Conservation (phyloP, 2,329 filamentous ascomycete genomes). For the Pyrenophora teres region DNA sequence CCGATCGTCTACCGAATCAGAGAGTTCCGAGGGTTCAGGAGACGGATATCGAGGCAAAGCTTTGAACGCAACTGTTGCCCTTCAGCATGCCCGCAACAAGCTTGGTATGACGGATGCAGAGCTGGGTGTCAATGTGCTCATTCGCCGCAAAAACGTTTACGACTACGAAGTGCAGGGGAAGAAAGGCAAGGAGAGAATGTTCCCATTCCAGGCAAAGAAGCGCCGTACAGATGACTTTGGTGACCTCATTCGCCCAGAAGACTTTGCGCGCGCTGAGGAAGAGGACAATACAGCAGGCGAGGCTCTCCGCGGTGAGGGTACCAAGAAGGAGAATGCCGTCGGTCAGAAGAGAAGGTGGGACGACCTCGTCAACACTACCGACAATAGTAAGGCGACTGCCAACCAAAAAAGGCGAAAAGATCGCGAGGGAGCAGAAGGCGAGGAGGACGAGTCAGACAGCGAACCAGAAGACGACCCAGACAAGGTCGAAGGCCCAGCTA, state of each 20-base stretch:
- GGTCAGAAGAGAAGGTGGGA: constrained; percentile 97
- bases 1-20: constrained; percentile 82
- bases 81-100: constrained; percentile 80
- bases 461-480: constrained; percentile 58
- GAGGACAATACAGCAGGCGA: constrained; percentile 75
- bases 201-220: constrained; percentile 80
- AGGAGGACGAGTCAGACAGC: constrained; percentile 50
- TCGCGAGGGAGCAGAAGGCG: constrained; percentile 34
- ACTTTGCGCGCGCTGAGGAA: constrained; percentile 91
- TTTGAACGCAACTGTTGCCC: constrained; percentile 82
- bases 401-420: constrained; percentile 64
- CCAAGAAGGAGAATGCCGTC: constrained; percentile 57
- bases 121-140: constrained; percentile 84
- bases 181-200: constrained; percentile 89
- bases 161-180: constrained; percentile 92
- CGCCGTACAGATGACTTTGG: constrained; percentile 89
- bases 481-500: constrained; percentile 70
- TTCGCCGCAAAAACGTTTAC: constrained; percentile 87
- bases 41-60: constrained; percentile 76
- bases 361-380: constrained; percentile 58
- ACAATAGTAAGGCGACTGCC: constrained; percentile 46
- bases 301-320: constrained; percentile 60
- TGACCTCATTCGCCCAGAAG: constrained; percentile 89
- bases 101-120: constrained; percentile 86
- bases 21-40: constrained; percentile 86